Evolutionary conservation across 148 eudicot species (phyloP), one percentile per base, ranked within the genome.

Genomic region (Rhododendron williamsianum): DNA sequence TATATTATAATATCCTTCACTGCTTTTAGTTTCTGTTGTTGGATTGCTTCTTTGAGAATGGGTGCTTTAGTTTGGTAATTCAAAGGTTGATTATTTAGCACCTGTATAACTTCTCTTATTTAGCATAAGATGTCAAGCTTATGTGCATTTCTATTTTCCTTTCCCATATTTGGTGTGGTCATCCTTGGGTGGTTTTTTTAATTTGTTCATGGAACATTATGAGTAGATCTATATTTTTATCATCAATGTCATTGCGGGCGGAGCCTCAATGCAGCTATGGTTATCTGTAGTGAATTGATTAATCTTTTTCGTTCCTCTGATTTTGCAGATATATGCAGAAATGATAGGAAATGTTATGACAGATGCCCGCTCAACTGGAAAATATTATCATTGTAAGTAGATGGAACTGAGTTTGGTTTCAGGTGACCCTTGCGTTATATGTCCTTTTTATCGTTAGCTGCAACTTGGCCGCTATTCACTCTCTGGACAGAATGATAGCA

Each of bases 361-460:
- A 43, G 99, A 95, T 92, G 99, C 99, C n/a, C 98, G 98, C 33
- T 97, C 99, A 83, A 97, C 99, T 87, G 99, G 99, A 86, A 95
- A 97, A 88, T 95, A 97, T 90, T 97, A 95, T 87, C 99, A 97
- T 87, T 97, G 99, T 97, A 92, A 94, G 98, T 89, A 80, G 71
- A 35, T 52, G 45, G 60, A 58, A 27, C 23, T 41, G 78, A 11
- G 35, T 43, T 27, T 19, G 15, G 60, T 11, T 45, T 48, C 30
- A 83, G 43, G 36, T 5, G 67, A 46, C 77, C 25, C 30, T 80
- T 23, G 33, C 65, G 10, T 46, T 1, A 16, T 65, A 18, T 46
- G 77, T 18, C 38, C 1, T 10, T 27, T 45, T 30, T 45, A 18
- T 83, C 52, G 1, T 18, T 69, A 38, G 76, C 25, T 23, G 38